Conservation (phyloP, 2,329 filamentous ascomycete species). For the Colletotrichum spinosum region DNA sequence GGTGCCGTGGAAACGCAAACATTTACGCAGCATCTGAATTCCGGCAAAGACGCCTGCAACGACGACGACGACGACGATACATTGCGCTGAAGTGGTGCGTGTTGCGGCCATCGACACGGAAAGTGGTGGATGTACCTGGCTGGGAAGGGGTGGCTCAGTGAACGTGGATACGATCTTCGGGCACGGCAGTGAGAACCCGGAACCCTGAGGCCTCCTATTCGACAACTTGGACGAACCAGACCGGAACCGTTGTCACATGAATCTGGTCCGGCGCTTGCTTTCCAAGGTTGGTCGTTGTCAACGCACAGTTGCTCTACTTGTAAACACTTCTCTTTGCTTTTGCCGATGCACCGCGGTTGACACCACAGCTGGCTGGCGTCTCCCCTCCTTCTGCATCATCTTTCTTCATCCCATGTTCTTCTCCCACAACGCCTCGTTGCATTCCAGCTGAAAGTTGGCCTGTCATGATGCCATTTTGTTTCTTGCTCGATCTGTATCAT, state of each 20-base stretch:
- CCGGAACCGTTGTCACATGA: neutral
- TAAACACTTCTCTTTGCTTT: neutral
- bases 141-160: slow-evolving; percentile 12
- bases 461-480: slow-evolving; percentile 24
- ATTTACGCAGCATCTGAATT: neutral
- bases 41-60: no score
- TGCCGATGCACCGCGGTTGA: slow-evolving; percentile 19
- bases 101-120: neutral
- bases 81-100: no score
- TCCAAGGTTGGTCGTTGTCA: neutral
- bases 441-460: slow-evolving; percentile 4
- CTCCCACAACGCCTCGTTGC: slow-evolving; percentile 17
- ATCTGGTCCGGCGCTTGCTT: slow-evolving; percentile 17
- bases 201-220: neutral
- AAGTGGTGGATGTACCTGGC: neutral
- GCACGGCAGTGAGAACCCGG: slow-evolving; percentile 21
- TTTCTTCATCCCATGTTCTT: slow-evolving; percentile 14
- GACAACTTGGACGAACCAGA: no score
- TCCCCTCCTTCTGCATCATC: slow-evolving; percentile 7
- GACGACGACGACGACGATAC: no score
- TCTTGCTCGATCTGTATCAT: slow-evolving; percentile 1
- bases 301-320: slow-evolving; percentile 6
- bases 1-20: slow-evolving; percentile 27
- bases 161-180: no score
- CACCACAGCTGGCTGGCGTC: slow-evolving; percentile 8